Percentiles rank a stretch among this genome's conserved stretches.
Evolutionary conservation across 441 rosid species (phyloP).

Genomic region (Brassica hybrid): DNA sequence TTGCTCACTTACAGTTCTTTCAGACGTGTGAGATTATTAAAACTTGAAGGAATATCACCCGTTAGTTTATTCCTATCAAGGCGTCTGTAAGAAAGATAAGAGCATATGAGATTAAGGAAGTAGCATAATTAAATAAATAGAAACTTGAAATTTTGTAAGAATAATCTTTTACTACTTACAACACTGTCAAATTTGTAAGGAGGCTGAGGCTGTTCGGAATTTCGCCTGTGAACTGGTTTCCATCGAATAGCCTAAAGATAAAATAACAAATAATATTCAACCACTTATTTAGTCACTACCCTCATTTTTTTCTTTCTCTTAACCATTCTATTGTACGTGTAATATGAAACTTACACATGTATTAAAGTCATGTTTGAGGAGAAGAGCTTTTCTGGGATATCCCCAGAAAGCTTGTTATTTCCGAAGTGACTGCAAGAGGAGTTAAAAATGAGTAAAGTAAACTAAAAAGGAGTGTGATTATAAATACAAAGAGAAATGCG

Average conservation of each 20-base stretch:
- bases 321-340: background rate
- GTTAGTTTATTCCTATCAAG: constrained; percentile 64
- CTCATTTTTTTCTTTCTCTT: background rate
- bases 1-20: constrained; percentile 62
- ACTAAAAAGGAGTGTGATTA: background rate
- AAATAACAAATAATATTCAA: background rate
- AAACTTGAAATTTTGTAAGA: background rate
- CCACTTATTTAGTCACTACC: background rate
- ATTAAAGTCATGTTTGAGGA: constrained; percentile 57
- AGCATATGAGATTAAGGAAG: constrained; percentile 4
- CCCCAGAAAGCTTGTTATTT: constrained; percentile 63
- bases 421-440: constrained; percentile 65
- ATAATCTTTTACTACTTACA: constrained; percentile 61
- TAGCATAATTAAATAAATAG: background rate
- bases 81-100: constrained; percentile 53
- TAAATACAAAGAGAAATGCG: background rate
- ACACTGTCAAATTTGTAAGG: constrained; percentile 55
- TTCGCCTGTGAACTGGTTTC: constrained; percentile 58
- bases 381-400: constrained; percentile 66
- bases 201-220: constrained; percentile 71
- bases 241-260: constrained; percentile 62
- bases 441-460: background rate
- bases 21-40: constrained; percentile 59
- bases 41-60: constrained; percentile 57
- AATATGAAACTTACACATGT: constrained; percentile 59